Evolutionary conservation across 192 early-diverging fungal genomes (phyloP).

Genomic region (Lobosporangium transversale): DNA sequence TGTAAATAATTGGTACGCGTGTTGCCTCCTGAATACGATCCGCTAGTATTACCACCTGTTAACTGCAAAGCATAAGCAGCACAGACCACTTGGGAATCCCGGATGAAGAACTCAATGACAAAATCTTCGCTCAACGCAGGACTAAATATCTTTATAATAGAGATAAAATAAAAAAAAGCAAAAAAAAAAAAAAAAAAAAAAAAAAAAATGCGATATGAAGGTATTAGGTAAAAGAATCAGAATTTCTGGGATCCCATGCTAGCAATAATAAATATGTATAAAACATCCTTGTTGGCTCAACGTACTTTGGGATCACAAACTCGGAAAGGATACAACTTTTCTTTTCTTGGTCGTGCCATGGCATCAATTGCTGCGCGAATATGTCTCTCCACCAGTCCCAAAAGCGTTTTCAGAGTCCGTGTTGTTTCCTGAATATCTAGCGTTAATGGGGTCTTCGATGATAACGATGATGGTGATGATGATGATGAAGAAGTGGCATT

Average conservation of each 20-base stretch:
- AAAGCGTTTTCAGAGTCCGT: slow-evolving; percentile 23
- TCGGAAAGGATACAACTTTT: slow-evolving; percentile 41
- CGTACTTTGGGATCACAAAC: slow-evolving; percentile 49
- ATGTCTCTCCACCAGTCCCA: slow-evolving; percentile 35
- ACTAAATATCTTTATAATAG: slow-evolving; percentile 30
- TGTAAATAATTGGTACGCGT: slow-evolving; percentile 18
- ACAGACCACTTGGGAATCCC: slow-evolving; percentile 42
- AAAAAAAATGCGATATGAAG: background rate
- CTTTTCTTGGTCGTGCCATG: slow-evolving; percentile 43
- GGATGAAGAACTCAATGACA: slow-evolving; percentile 48
- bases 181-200: background rate
- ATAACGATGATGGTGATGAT: background rate
- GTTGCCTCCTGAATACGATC: slow-evolving; percentile 4
- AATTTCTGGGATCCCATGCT: too few species aligned
- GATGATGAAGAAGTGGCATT: background rate
- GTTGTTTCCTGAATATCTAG: slow-evolving; percentile 20
- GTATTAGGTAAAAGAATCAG: too few species aligned
- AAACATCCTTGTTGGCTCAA: background rate
- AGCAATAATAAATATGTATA: too few species aligned
- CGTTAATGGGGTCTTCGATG: background rate
- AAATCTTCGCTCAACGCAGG: slow-evolving; percentile 50
- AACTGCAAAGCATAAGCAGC: slow-evolving; percentile 46
- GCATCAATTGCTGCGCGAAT: slow-evolving; percentile 36
- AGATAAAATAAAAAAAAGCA: background rate
- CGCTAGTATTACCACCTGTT: slow-evolving; percentile 16